Conservation (phyloP, 805 yeast species). For the Saccharomycopsis oosterbeekiorum region DNA sequence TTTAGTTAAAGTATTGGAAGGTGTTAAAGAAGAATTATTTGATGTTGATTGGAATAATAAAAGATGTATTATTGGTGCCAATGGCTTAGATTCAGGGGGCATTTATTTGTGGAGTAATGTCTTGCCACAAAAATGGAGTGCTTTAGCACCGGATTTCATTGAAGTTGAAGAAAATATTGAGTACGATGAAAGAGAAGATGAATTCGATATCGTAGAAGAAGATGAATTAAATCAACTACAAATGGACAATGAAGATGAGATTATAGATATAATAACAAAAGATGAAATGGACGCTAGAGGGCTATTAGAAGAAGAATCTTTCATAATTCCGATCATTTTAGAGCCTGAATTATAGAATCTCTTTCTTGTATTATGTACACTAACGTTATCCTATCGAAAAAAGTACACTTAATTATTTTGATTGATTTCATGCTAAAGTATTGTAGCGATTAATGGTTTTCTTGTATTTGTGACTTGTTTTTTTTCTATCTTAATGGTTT, state of each 20-base stretch:
- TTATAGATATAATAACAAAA: slow-evolving; percentile 54
- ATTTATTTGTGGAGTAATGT: slow-evolving; percentile 74
- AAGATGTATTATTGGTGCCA: slow-evolving; percentile 65
- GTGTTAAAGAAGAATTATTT: slow-evolving; percentile 78
- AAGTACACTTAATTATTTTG: too few species aligned
- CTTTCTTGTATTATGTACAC: not conserved
- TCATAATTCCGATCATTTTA: slow-evolving; percentile 43
- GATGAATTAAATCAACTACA: slow-evolving; percentile 53
- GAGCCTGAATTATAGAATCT: slow-evolving; percentile 20
- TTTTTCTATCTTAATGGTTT: too few species aligned
- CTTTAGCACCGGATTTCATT: slow-evolving; percentile 91
- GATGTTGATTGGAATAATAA: slow-evolving; percentile 82
- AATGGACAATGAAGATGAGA: slow-evolving; percentile 53
- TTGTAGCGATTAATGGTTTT: too few species aligned
- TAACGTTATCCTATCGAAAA: not conserved
- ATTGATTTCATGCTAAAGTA: too few species aligned
- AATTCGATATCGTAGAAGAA: slow-evolving; percentile 72
- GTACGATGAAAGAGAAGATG: slow-evolving; percentile 83
- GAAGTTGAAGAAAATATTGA: slow-evolving; percentile 88
- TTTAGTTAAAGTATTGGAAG: slow-evolving; percentile 80
- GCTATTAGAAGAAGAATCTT: slow-evolving; percentile 43
- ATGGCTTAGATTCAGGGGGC: slow-evolving; percentile 78
- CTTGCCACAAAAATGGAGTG: slow-evolving; percentile 91
- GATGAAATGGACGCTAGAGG: slow-evolving; percentile 70
- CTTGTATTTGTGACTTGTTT: too few species aligned